These are phyloP conservation scores for Spathaspora passalidarum DNA, from an alignment of 805 yeast genomes.

Conservation along the genomic window DNA sequence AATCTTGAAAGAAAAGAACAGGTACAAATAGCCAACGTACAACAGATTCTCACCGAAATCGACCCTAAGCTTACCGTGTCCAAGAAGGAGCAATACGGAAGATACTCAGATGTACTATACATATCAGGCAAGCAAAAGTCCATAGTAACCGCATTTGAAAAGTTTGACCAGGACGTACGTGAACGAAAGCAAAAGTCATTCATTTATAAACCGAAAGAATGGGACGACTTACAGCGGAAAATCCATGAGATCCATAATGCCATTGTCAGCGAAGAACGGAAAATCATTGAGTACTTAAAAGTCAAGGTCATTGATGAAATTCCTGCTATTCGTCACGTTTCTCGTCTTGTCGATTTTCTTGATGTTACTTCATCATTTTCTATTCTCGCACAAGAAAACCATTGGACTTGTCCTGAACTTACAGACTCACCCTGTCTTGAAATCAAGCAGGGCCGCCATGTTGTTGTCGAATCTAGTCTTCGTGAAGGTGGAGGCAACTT, in stretches of 20 bases:
- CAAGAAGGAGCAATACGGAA: constrained; percentile 27
- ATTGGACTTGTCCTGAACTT: constrained; percentile 64
- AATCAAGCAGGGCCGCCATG: constrained; percentile 70
- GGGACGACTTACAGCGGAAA: constrained; percentile 55
- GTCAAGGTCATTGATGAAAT: constrained; percentile 42
- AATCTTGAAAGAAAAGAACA: constrained; percentile 24
- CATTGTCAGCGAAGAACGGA: constrained; percentile 55
- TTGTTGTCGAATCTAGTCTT: constrained; percentile 80
- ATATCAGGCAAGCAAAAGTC: constrained; percentile 40
- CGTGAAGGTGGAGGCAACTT: constrained; percentile 47
- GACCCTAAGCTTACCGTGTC: constrained; percentile 30
- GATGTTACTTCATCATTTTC: constrained; percentile 79
- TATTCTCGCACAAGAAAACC: constrained; percentile 61
- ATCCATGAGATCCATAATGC: constrained; percentile 43
- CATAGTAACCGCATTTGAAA: constrained; percentile 17
- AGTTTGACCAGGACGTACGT: constrained; percentile 20
- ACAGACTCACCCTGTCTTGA: constrained; percentile 45
- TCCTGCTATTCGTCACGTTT: constrained; percentile 46
- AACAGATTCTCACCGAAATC: constrained; percentile 15
- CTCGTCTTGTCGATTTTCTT: constrained; percentile 56
- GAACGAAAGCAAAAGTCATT: constrained; percentile 42
- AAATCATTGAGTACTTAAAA: constrained; percentile 49
- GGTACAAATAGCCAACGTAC: constrained; percentile 17
- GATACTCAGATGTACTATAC: constrained; percentile 43
- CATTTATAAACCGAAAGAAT: constrained; percentile 41